Base-by-base conservation (phyloP, 139 green algal species). In the Micractinium conductrix region DNA sequence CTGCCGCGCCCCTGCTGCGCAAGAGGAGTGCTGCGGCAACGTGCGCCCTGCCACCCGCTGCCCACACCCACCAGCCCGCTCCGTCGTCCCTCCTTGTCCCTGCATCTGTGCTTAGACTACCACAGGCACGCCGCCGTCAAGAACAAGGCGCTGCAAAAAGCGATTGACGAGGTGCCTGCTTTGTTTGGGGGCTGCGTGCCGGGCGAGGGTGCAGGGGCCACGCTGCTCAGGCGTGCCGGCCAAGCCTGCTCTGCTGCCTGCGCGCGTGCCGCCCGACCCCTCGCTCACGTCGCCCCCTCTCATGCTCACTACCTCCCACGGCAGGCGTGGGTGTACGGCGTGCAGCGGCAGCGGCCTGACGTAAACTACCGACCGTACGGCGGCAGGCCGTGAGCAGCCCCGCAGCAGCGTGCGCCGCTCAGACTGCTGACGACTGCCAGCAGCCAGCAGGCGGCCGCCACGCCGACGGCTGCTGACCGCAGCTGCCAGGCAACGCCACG, bases 131-230 rank as follows among this genome's bases (percentile, higher is more conserved):
- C 78, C 42, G 35, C 37, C 19, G 33, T 63, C 38, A 86, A 73
- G 45, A 74, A 83, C 69, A 87, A 85, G 80, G 60, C 24, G 43
- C 83, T 89, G 71, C 80, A 86, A 62, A n/a, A 35, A 9, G 86
- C 86, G 0, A 84, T 89, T 5, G 86, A 89, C 50, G 53, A 79
- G 37, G 86, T 84, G 62, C 62, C 37, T 69, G 62, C 62, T 38
- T 4, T 28, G 16, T 16, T 24, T 58, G 62, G n/a, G 38, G 63
- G 17, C 28, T 42, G 63, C 63, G 16, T 70, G 30, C 10, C 8
- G 8, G n/a, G 7, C 19, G 63, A 30, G 8, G 53, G 6, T 16
- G 53, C 53, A 30, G 53, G 12, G 12, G 16, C 48, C 53, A 62
- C 26, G 53, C 53, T 58, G 48, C 10, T 58, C 14, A 22, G 48